phyloP scores from a whole-genome alignment of 1,284 basidiomycete genomes.

The Chiua sp. region DNA sequence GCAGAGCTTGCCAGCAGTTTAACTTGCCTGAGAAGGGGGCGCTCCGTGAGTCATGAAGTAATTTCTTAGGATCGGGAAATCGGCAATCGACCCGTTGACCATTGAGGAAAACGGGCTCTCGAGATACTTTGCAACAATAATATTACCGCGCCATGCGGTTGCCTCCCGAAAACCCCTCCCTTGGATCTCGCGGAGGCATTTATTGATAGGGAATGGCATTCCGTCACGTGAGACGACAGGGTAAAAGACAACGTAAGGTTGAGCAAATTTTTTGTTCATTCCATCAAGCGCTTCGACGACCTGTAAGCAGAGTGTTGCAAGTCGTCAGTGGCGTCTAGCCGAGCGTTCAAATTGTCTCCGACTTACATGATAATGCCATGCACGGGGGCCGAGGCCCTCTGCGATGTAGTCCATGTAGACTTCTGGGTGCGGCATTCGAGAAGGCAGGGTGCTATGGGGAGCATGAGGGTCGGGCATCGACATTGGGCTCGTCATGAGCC shows the following conservation, averaged over 20 bases:
- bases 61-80: slow-evolving; percentile 80
- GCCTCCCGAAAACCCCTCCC: slow-evolving; percentile 61
- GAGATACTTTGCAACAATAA: slow-evolving; percentile 75
- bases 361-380: slow-evolving; percentile 75
- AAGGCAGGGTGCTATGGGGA: slow-evolving; percentile 43
- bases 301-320: slow-evolving; percentile 44
- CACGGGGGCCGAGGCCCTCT: slow-evolving; percentile 65
- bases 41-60: slow-evolving; percentile 69
- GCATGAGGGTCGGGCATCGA: slow-evolving; percentile 51
- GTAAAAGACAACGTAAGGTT: slow-evolving; percentile 82
- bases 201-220: slow-evolving; percentile 80
- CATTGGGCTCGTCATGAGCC: slow-evolving; percentile 70
- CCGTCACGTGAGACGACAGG: slow-evolving; percentile 74
- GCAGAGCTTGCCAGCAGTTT: slow-evolving; percentile 23
- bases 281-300: slow-evolving; percentile 75
- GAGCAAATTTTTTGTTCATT: slow-evolving; percentile 76
- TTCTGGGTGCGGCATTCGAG: slow-evolving; percentile 79
- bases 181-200: slow-evolving; percentile 74
- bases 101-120: slow-evolving; percentile 71
- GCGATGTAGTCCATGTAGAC: slow-evolving; percentile 85
- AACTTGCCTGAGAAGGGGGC: slow-evolving; percentile 45
- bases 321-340: slow-evolving; percentile 22
- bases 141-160: slow-evolving; percentile 76
- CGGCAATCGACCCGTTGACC: slow-evolving; percentile 77
- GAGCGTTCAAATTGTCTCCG: slow-evolving; percentile 2